Percentiles rank a stretch among this genome's conserved stretches.
phyloP scores from a whole-genome alignment of 139 green algal species.

The Helicosporidium sp. region DNA sequence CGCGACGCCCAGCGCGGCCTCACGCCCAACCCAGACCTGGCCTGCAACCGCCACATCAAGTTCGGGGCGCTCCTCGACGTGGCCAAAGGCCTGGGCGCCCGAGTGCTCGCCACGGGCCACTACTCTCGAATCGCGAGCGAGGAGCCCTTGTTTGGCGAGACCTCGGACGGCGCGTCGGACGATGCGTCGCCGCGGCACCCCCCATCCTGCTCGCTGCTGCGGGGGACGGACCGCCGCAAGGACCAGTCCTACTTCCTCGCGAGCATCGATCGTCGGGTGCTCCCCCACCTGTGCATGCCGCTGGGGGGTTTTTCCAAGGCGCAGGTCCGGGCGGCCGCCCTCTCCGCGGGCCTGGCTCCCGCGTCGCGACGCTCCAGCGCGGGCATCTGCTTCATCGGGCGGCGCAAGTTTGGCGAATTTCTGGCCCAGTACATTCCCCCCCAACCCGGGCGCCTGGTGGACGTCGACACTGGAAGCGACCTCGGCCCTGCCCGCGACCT shows the following conservation, averaged over 20 bases:
- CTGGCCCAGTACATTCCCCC: conserved; percentile 38
- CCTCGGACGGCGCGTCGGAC: no score
- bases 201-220: no score
- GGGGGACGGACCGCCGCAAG: conserved; percentile 33
- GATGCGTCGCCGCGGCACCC: background rate
- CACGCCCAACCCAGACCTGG: conserved; percentile 69
- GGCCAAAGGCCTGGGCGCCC: conserved; percentile 21
- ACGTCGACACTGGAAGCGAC: conserved; percentile 18
- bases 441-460: conserved; percentile 29
- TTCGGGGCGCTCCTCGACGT: conserved; percentile 42
- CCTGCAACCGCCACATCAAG: conserved; percentile 71
- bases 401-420: conserved; percentile 51
- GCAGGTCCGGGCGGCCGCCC: conserved; percentile 33
- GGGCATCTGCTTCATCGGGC: conserved; percentile 71
- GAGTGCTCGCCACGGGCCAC: conserved; percentile 50
- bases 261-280: conserved; percentile 15
- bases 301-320: conserved; percentile 37
- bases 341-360: conserved; percentile 12
- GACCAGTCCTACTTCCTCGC: conserved; percentile 70
- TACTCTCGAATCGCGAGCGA: conserved; percentile 33
- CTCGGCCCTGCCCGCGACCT: conserved; percentile 38
- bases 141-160: background rate
- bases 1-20: conserved; percentile 23
- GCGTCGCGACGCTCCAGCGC: conserved; percentile 32
- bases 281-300: conserved; percentile 29